A percentile compares a stretch with the other conserved stretches of the same genome.
Evolutionary conservation across 164 flowering plant genomes (phyloP).

Genomic region (Aristolochia contorta): DNA sequence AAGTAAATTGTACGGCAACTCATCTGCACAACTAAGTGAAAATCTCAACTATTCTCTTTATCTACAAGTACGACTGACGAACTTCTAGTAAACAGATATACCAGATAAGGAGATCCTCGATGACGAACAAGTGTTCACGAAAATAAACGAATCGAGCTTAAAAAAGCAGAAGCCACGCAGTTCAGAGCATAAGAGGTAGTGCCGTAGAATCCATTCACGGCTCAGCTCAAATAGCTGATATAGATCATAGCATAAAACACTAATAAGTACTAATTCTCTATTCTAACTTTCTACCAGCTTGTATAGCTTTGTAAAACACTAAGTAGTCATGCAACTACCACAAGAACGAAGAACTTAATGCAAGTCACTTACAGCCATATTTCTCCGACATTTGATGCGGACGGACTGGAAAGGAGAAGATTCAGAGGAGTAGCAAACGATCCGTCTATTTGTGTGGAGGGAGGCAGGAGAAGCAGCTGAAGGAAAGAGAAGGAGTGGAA

Average conservation of each 20-base stretch:
- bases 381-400: not conserved
- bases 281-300: not conserved
- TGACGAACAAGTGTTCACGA: not conserved
- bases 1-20: too few species aligned
- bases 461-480: not conserved
- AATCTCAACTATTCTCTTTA: not conserved
- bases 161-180: not conserved
- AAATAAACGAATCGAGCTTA: not conserved
- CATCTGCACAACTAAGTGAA: too few species aligned
- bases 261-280: too few species aligned
- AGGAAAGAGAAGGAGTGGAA: not conserved
- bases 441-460: not conserved
- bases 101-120: too few species aligned
- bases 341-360: not conserved
- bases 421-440: not conserved
- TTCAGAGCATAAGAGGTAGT: not conserved
- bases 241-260: not conserved
- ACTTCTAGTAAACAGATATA: too few species aligned
- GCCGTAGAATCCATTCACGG: not conserved
- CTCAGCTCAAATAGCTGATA: not conserved
- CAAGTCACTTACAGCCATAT: not conserved
- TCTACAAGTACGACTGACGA: too few species aligned
- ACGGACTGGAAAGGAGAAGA: constrained; percentile 1
- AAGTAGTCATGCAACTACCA: not conserved
- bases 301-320: not conserved